phyloP scores from a whole-genome alignment of 1,284 basidiomycete genomes.

The Veloboletus limbatus region DNA sequence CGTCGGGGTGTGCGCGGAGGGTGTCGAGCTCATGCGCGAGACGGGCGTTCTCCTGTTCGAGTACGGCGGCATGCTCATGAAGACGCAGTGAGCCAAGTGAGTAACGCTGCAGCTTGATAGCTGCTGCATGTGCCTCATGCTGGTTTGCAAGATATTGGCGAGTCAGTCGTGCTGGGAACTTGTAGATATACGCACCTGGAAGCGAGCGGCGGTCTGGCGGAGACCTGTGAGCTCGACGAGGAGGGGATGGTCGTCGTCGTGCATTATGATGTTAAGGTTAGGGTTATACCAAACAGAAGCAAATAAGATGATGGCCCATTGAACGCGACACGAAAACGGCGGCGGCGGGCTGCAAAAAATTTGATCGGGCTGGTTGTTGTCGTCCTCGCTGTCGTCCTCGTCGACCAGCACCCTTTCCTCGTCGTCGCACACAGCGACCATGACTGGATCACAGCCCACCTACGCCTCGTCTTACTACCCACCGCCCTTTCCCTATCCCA shows the following conservation, averaged over 20 bases:
- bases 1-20: constrained; percentile 50
- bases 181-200: constrained; percentile 47
- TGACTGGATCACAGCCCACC: constrained; percentile 24
- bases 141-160: constrained; percentile 31
- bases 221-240: constrained; percentile 62
- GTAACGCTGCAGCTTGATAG: constrained; percentile 62
- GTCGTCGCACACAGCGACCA: constrained; percentile 12
- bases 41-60: constrained; percentile 57
- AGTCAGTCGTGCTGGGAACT: constrained; percentile 1
- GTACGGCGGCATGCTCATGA: constrained; percentile 43
- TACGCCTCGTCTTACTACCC: constrained; percentile 26
- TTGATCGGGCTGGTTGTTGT: constrained; percentile 3
- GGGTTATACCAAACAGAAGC: constrained; percentile 22
- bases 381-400: constrained; percentile 7
- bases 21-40: constrained; percentile 51
- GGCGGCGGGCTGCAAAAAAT: constrained; percentile 7
- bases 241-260: constrained; percentile 57
- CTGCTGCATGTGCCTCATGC: constrained; percentile 66
- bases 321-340: neutral
- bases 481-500: constrained; percentile 16
- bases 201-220: constrained; percentile 59
- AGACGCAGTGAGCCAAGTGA: constrained; percentile 51
- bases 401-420: constrained; percentile 12
- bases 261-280: constrained; percentile 24
- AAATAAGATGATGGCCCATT: constrained; percentile 16